Percentiles rank a stretch among this genome's conserved stretches.
phyloP scores from a whole-genome alignment of 1,284 basidiomycete genomes.

The Marasmius oreades region DNA sequence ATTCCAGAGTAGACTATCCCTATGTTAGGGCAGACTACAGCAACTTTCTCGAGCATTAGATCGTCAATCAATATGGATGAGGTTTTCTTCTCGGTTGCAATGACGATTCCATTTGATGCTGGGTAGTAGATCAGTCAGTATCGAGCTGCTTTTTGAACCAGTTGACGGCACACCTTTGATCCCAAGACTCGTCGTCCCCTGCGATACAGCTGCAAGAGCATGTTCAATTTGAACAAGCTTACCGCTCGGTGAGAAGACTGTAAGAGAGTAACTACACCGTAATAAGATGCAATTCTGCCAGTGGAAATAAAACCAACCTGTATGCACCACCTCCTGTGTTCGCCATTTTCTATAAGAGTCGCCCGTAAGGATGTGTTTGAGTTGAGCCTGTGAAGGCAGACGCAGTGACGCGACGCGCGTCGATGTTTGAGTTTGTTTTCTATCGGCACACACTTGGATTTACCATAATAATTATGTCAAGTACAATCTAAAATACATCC shows the following conservation, averaged over 20 bases:
- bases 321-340: slow-evolving; percentile 78
- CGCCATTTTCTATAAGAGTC: slow-evolving; percentile 44
- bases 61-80: slow-evolving; percentile 98
- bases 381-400: background rate
- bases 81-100: slow-evolving; percentile 99
- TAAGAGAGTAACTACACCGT: slow-evolving; percentile 86
- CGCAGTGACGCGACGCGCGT: slow-evolving; percentile 16
- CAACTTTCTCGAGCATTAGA: slow-evolving; percentile 95
- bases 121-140: slow-evolving; percentile 19
- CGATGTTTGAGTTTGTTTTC: slow-evolving; percentile 16
- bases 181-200: slow-evolving; percentile 94
- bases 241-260: slow-evolving; percentile 97
- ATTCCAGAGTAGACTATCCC: slow-evolving; percentile 99
- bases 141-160: slow-evolving; percentile 13
- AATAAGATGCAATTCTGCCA: slow-evolving; percentile 17
- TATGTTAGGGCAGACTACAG: slow-evolving; percentile 96
- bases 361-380: background rate
- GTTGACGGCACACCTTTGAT: slow-evolving; percentile 79
- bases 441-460: background rate
- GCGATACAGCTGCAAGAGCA: slow-evolving; percentile 95
- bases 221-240: slow-evolving; percentile 99
- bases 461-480: too few relatives aligned
- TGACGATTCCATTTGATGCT: slow-evolving; percentile 99
- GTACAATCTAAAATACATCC: too few relatives aligned
- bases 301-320: slow-evolving; percentile 40